Percentiles rank a stretch among this genome's conserved stretches.
Evolutionary conservation across 2,329 filamentous ascomycete genomes (phyloP).

Genomic region (Knoxdaviesia proteae): DNA sequence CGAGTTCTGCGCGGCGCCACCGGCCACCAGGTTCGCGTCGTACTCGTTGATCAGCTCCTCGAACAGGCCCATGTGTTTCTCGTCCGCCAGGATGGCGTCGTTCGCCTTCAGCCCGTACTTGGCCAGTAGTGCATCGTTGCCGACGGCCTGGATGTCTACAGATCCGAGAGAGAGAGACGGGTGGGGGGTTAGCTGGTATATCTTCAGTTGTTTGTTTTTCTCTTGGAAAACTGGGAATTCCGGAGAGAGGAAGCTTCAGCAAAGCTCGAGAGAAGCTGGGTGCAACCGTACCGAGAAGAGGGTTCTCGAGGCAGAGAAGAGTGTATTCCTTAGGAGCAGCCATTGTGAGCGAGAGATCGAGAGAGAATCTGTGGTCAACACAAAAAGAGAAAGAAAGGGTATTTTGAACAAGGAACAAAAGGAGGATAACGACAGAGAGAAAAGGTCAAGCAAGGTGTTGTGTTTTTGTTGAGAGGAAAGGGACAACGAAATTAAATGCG

Average conservation of each 20-base stretch:
- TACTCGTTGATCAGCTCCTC: slow-evolving; percentile 86
- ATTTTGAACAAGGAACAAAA: not conserved
- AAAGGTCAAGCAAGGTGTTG: too few relatives aligned
- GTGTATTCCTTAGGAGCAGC: slow-evolving; percentile 58
- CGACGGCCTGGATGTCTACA: slow-evolving; percentile 53
- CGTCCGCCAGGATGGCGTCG: slow-evolving; percentile 90
- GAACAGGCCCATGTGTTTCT: slow-evolving; percentile 75
- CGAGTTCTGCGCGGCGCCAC: slow-evolving; percentile 93
- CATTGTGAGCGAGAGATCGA: slow-evolving; percentile 29
- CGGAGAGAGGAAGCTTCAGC: not conserved
- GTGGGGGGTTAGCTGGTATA: not conserved
- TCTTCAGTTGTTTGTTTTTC: not conserved
- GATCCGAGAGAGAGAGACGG: not conserved
- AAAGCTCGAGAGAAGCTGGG: not conserved
- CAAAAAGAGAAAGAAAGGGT: slow-evolving; percentile 2
- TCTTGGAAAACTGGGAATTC: too few relatives aligned
- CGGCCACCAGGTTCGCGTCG: slow-evolving; percentile 84
- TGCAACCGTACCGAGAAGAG: slow-evolving; percentile 61
- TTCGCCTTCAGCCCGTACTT: slow-evolving; percentile 92
- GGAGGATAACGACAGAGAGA: not conserved
- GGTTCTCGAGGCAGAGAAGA: slow-evolving; percentile 91
- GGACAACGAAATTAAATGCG: not conserved
- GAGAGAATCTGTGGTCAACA: not conserved
- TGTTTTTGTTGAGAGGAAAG: not conserved
- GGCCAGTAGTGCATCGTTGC: slow-evolving; percentile 63